A percentile compares a stretch with the other conserved stretches of the same genome.
Evolutionary conservation across 176 grass and related monocot genomes (phyloP).

Genomic region (Aegilops longissima): DNA sequence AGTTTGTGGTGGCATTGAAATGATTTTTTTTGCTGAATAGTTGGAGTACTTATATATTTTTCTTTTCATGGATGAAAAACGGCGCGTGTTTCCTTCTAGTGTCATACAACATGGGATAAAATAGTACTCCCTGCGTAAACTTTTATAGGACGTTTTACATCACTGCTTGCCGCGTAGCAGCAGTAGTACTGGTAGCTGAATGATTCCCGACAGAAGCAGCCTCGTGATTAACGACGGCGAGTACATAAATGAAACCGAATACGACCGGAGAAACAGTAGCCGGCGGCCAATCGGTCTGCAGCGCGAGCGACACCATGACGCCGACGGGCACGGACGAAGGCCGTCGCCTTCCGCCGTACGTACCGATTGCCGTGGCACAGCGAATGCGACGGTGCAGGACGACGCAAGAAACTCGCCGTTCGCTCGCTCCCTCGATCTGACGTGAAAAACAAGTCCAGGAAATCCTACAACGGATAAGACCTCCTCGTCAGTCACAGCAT

Average conservation of each 20-base stretch:
- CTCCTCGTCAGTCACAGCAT: not conserved
- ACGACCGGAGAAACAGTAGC: not conserved
- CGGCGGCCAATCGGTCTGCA: not conserved
- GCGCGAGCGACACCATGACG: not conserved
- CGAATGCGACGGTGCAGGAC: not conserved
- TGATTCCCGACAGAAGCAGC: no score
- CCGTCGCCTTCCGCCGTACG: not conserved
- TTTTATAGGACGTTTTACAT: no score
- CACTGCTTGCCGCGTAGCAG: no score
- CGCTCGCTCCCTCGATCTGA: not conserved
- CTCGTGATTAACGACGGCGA: conserved; percentile 28
- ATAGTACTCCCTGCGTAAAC: no score
- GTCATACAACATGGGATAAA: no score
- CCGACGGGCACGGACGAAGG: not conserved
- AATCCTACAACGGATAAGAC: not conserved
- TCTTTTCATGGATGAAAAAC: no score
- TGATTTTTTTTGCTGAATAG: no score
- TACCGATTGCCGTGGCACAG: not conserved
- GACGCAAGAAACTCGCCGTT: not conserved
- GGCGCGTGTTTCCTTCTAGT: no score
- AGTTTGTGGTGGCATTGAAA: no score
- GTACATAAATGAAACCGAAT: not conserved
- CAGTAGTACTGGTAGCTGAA: no score
- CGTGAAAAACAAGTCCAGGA: no score
- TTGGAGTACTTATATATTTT: no score